Base-by-base conservation (phyloP, 1,284 basidiomycete genomes). In the Ceratobasidium sp. region DNA sequence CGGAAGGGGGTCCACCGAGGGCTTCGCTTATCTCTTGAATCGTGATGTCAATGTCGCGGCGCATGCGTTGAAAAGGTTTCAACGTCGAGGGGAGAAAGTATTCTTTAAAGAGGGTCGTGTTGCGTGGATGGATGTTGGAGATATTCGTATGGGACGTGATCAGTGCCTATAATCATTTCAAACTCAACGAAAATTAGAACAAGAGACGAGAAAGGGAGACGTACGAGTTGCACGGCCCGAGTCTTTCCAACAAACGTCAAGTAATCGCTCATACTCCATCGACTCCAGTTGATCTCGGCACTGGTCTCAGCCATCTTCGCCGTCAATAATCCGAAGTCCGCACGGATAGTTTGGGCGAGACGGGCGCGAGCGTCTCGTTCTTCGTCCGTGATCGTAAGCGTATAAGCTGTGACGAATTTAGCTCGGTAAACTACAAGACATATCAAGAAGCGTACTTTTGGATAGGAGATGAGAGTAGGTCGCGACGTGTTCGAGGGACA, bases 241-340 rank as follows among this genome's bases (percentile, higher is more conserved):
- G 82, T 82, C 23, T 81, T 77, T 10, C 73, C 75, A 12, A 85
- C 80, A 75, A 84, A 82, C 41, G 50, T 54, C 69, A 80, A 57
- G 68, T 84, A 84, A 79, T 84, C 83, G 27, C 3, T 54, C 78
- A 85, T 82, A 6, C 82, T 81, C 80, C 81, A 85, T 3, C 81
- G 80, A 16, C 84, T 83, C 69, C 80, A 85, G 78, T 83, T 83
- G 75, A 85, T 81, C 73, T 85, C 84, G 38, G 83, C 71, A 2
- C 81, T 79, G 8, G 83, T 83, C 60, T 82, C 82, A 3, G 80
- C 81, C 50, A 85, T 78, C 77, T 84, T 82, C 77, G 81, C 81
- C 16, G 81, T 80, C 20, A 85, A 78, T 16, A 82, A 81, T 48
- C 82, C 81, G 71, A 83, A 83, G 74, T 85, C 85, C 33, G 81